Evolutionary conservation across 305 asterid genomes (phyloP).

Genomic region (Salvia sclarea): DNA sequence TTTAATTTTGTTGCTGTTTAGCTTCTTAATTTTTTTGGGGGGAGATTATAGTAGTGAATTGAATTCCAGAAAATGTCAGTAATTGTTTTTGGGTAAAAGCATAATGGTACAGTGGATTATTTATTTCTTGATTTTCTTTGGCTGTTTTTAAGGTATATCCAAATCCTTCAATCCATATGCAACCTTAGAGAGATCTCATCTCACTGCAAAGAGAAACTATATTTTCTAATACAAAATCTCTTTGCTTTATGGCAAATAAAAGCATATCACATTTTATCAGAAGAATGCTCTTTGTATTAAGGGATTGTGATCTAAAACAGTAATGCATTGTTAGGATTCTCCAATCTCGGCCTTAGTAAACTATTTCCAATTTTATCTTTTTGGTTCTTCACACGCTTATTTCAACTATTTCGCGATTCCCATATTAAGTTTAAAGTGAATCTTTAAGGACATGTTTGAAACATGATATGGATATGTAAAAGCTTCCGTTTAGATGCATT

Average conservation of each 20-base stretch:
- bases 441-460: slow-evolving; percentile 1
- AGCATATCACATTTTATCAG: background rate
- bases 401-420: background rate
- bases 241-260: background rate
- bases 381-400: background rate
- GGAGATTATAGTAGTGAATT: background rate
- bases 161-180: background rate
- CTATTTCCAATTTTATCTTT: background rate
- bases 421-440: background rate
- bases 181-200: background rate
- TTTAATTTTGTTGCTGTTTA: background rate
- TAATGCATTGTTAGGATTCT: background rate
- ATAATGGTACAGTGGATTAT: background rate
- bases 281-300: background rate
- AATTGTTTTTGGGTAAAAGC: background rate
- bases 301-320: background rate
- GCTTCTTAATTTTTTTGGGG: background rate
- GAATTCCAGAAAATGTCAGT: background rate
- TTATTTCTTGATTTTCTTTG: background rate
- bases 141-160: background rate
- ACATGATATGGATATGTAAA: background rate
- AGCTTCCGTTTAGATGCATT: background rate
- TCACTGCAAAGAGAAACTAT: background rate
- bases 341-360: background rate
- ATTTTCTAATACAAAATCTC: background rate